Percentiles rank a stretch among this genome's conserved stretches.
phyloP scores from a whole-genome alignment of 2,329 filamentous ascomycete genomes.

The Pseudogymnoascus destructans region DNA sequence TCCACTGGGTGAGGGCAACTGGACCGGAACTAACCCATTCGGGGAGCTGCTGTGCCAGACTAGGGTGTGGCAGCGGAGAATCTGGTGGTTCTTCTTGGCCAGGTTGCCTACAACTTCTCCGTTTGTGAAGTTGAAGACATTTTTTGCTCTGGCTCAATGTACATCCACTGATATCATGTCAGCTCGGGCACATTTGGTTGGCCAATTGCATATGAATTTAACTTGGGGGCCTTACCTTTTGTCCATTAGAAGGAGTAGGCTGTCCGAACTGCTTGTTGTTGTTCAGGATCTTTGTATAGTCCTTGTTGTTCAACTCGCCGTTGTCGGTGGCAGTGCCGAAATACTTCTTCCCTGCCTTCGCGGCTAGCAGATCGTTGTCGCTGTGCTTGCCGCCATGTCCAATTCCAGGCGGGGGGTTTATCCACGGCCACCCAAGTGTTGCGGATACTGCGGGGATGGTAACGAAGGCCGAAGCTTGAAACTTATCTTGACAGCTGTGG shows the following conservation, averaged over 20 bases:
- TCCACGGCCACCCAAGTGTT: not conserved
- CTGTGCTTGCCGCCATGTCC: not conserved
- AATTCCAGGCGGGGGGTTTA: not conserved
- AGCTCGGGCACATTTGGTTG: not conserved
- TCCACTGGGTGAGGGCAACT: constrained; percentile 44
- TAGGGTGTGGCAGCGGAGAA: constrained; percentile 51
- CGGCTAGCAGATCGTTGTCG: constrained; percentile 29
- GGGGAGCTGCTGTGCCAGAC: constrained; percentile 41
- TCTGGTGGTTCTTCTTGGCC: constrained; percentile 35
- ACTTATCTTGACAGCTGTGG: constrained; percentile 13
- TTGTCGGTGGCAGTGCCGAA: constrained; percentile 48
- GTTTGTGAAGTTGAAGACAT: constrained; percentile 42
- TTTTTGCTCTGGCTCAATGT: constrained; percentile 43
- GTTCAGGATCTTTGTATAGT: constrained; percentile 42
- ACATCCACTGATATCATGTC: constrained; percentile 35
- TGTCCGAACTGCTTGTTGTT: constrained; percentile 48
- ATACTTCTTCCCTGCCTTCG: constrained; percentile 40
- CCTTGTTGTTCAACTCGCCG: constrained; percentile 36
- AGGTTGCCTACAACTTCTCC: constrained; percentile 41
- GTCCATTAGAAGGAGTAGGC: constrained; percentile 49
- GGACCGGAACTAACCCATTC: no score
- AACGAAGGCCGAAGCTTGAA: constrained; percentile 11
- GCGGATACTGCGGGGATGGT: constrained; percentile 11
- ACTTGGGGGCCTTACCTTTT: constrained; percentile 29
- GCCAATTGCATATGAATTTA: constrained; percentile 24